Evolutionary conservation across 2,329 filamentous ascomycete species (phyloP).

Genomic region (Penicillium sp.): DNA sequence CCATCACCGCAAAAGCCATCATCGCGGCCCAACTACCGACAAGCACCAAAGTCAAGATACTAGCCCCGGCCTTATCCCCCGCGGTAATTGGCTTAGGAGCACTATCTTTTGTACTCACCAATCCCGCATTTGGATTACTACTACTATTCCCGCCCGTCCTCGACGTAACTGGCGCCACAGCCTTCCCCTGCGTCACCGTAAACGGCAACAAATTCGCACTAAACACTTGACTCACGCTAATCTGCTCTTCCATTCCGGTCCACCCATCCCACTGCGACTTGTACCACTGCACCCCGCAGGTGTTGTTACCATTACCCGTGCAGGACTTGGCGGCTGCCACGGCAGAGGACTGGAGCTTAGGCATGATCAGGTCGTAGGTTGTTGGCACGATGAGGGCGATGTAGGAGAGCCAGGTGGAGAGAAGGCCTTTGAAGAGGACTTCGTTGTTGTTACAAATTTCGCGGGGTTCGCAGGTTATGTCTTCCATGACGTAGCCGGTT

Average conservation of each 20-base stretch:
- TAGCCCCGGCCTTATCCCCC: conserved; percentile 43
- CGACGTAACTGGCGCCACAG: conserved; percentile 34
- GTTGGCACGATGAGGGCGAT: conserved; percentile 64
- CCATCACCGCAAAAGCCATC: conserved; percentile 34
- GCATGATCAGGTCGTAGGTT: conserved; percentile 56
- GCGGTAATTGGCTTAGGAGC: conserved; percentile 24
- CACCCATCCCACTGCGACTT: conserved; percentile 55
- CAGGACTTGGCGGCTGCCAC: conserved; percentile 63
- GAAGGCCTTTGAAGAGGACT: conserved; percentile 70
- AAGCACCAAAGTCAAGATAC: conserved; percentile 39
- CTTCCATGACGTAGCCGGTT: conserved; percentile 42
- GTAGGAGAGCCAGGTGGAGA: conserved; percentile 66
- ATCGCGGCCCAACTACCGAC: conserved; percentile 31
- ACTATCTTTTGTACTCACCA: not conserved
- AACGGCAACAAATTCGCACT: conserved; percentile 61
- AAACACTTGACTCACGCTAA: conserved; percentile 66
- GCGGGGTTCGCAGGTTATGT: conserved; percentile 49
- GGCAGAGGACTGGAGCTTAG: conserved; percentile 60
- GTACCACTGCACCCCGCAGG: conserved; percentile 67
- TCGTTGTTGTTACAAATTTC: conserved; percentile 68
- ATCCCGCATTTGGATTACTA: conserved; percentile 40
- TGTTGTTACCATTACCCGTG: conserved; percentile 46
- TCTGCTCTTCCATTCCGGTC: conserved; percentile 67
- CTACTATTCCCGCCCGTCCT: conserved; percentile 58
- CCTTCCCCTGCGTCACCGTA: conserved; percentile 45